Evolutionary conservation across 331 rosid species (phyloP).

Genomic region (Stylosanthes scabra): DNA sequence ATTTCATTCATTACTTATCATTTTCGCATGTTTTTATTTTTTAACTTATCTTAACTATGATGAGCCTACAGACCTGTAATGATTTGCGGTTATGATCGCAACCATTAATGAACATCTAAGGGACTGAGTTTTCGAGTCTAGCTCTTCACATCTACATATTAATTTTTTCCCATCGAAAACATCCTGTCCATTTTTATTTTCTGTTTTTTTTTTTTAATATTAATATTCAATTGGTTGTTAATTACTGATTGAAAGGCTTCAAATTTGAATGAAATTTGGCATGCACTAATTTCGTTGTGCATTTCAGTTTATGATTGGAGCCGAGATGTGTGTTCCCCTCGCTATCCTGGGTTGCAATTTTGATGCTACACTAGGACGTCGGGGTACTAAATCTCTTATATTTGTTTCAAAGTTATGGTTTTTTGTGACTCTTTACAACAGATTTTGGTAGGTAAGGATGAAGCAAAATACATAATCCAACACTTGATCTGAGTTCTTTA

Average conservation of each 20-base stretch:
- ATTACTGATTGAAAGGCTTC: slow-evolving; percentile 45
- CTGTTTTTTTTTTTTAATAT: not conserved
- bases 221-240: not conserved
- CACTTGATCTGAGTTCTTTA: slow-evolving; percentile 46
- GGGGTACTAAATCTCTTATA: slow-evolving; percentile 51
- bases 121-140: slow-evolving; percentile 56
- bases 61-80: slow-evolving; percentile 81
- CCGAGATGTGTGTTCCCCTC: slow-evolving; percentile 62
- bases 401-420: not conserved
- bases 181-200: no score
- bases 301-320: slow-evolving; percentile 40
- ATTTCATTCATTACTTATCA: fast-evolving
- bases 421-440: not conserved
- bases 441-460: slow-evolving; percentile 38
- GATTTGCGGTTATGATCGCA: slow-evolving; percentile 79
- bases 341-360: slow-evolving; percentile 61
- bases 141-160: no score
- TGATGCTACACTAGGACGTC: slow-evolving; percentile 66
- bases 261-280: slow-evolving; percentile 6
- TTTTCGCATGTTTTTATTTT: not conserved
- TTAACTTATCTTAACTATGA: slow-evolving; percentile 39
- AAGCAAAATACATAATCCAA: slow-evolving; percentile 42
- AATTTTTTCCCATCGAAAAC: no score
- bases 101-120: slow-evolving; percentile 75
- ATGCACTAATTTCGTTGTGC: slow-evolving; percentile 45